Evolutionary conservation across 768 basidiomycete genomes (phyloP), one percentile per base, ranked within the genome.

Genomic region (Tephrocybe sp.): DNA sequence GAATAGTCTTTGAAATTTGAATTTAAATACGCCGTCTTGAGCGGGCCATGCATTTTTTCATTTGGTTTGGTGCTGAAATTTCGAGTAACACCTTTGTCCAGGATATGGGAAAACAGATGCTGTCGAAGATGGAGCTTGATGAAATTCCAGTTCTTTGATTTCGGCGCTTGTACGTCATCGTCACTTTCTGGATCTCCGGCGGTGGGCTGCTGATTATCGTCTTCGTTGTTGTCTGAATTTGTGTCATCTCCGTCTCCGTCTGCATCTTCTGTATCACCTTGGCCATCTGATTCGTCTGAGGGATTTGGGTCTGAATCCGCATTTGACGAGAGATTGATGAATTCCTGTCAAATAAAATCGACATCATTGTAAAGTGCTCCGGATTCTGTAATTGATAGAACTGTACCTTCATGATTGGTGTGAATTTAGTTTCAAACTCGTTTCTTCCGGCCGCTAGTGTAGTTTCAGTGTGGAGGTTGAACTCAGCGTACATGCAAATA

Each of bases 61-160:
- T 69, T 69, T 1, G 62, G 62, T 42, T 61, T 58, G 2, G 63
- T 69, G 39, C 61, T 70, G 41, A 56, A 69, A 36, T 67, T 66
- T 0, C 51, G 40, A 0, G 59, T 57, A 2, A 51, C 62, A 7
- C 69, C 71, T 44, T 72, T 72, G 0, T 7, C 29, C 16, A 33
- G 2, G 16, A 73, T 72, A 45, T 72, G 62, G 0, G 42, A 27
- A 19, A 66, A 56, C 0, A 63, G 39, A 38, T 74, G 69, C 12
- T 54, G 47, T 44, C 63, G 64, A 1, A 60, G 43, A 47, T 74
- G 71, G 0, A 50, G 36, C 42, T 74, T 74, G 0, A 61, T 60
- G 47, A 70, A 72, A 23, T 68, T 48, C 70, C 70, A 74, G 10
- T 62, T 52, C 47, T 69, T 64, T 19, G 53, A 16, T 38, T 62